Conservation (phyloP, 805 yeast genomes). For the Nakazawaea laoshanensis region DNA sequence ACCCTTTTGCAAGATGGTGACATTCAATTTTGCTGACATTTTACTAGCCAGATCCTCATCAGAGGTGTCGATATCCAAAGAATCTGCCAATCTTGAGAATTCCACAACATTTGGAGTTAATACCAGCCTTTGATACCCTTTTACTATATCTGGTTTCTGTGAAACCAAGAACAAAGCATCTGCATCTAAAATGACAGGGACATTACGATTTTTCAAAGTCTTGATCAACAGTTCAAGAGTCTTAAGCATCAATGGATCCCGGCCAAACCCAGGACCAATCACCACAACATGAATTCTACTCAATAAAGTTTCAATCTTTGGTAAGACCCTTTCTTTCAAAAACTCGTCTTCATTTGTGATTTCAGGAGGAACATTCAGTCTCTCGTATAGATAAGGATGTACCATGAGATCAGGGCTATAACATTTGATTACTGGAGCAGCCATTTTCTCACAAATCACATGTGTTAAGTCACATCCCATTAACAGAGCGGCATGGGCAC, state of each 20-base stretch:
- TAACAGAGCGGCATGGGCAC: conserved; percentile 76
- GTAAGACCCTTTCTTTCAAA: conserved; percentile 38
- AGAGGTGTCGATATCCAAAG: conserved; percentile 21
- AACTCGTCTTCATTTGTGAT: conserved; percentile 19
- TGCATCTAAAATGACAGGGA: conserved; percentile 84
- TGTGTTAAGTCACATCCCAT: conserved; percentile 88
- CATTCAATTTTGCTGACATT: conserved; percentile 43
- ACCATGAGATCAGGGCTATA: conserved; percentile 95
- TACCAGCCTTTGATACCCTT: conserved; percentile 51
- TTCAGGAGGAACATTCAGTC: conserved; percentile 13
- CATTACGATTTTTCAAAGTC: conserved; percentile 42
- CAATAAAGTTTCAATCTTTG: conserved; percentile 47
- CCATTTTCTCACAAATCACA: conserved; percentile 73
- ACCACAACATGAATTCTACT: conserved; percentile 72
- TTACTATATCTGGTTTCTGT: conserved; percentile 42
- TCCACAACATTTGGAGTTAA: conserved; percentile 90
- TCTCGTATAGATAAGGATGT: conserved; percentile 74
- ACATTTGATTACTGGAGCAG: conserved; percentile 73
- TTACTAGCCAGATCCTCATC: conserved; percentile 23
- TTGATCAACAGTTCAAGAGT: conserved; percentile 50
- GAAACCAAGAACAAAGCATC: conserved; percentile 74
- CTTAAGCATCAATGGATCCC: conserved; percentile 62
- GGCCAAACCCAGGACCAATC: conserved; percentile 91
- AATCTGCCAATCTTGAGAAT: conserved; percentile 58
- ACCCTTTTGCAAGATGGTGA: conserved; percentile 72